Percentiles rank a stretch among this genome's conserved stretches.
Conservation (phyloP, 495 filamentous ascomycete species). For the Podospora bellae-mahoneyi region DNA sequence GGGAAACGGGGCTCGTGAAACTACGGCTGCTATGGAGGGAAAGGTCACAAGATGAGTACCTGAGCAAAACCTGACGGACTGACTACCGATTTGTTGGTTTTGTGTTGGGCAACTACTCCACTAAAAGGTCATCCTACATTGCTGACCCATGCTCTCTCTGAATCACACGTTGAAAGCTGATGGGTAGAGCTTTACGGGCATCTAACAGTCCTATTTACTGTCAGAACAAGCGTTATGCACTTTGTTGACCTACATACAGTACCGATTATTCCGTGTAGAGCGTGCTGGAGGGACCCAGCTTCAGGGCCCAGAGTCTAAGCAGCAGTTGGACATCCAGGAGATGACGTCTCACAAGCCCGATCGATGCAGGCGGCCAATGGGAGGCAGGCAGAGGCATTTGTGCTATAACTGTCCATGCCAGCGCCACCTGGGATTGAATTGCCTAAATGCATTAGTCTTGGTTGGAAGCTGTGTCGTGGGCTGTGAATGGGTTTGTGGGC, state of each 20-base stretch:
- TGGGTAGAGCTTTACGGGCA: no score
- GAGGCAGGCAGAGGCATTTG: background rate
- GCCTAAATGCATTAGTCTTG: background rate
- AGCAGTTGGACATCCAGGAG: background rate
- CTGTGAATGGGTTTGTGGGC: background rate
- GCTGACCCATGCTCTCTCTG: no score
- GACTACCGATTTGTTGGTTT: background rate
- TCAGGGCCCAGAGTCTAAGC: background rate
- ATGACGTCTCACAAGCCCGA: conserved; percentile 3
- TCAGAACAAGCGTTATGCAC: no score
- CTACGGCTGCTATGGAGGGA: background rate
- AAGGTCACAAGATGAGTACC: background rate
- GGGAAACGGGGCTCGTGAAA: background rate
- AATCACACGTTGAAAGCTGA: no score
- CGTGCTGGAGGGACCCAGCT: background rate
- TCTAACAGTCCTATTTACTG: no score
- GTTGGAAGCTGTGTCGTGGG: background rate
- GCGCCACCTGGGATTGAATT: background rate
- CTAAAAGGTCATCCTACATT: background rate
- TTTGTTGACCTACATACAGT: no score
- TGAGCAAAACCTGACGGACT: background rate
- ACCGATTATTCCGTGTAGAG: no score
- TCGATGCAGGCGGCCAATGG: background rate
- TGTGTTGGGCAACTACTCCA: background rate
- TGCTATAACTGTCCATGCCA: background rate